Conservation (phyloP, 2,329 filamentous ascomycete species). For the Fusarium tuaranense region DNA sequence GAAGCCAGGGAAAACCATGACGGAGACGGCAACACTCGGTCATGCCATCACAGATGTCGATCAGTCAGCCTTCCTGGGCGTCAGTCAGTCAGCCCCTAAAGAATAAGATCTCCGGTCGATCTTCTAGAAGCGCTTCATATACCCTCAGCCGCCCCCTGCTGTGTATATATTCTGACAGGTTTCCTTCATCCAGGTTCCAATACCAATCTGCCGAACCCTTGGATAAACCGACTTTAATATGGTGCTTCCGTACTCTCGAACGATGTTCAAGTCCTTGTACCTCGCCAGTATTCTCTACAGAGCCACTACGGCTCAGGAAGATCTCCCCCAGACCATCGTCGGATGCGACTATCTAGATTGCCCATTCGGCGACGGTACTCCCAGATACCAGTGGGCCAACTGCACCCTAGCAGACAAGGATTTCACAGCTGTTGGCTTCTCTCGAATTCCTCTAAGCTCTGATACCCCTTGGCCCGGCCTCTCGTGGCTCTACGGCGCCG, state of each 20-base stretch:
- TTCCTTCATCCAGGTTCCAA: not conserved
- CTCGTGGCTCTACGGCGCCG: slow-evolving; percentile 18
- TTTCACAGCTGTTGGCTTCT: slow-evolving; percentile 8
- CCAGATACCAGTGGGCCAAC: not conserved
- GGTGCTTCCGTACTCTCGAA: not conserved
- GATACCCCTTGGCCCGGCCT: slow-evolving; percentile 4
- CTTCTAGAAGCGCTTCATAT: not conserved
- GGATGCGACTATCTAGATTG: slow-evolving; percentile 19
- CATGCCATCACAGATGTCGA: not conserved
- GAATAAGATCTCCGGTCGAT: not conserved
- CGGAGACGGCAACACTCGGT: not conserved
- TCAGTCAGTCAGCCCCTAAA: not conserved
- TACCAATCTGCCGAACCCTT: not conserved
- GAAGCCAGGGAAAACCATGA: not conserved
- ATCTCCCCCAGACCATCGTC: slow-evolving; percentile 2
- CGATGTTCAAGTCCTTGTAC: not conserved
- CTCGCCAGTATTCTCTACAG: not conserved
- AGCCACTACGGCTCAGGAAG: not conserved
- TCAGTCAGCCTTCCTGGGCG: not conserved
- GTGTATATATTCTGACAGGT: not conserved
- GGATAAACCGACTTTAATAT: not conserved
- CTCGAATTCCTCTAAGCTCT: slow-evolving; percentile 2
- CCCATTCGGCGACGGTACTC: not conserved
- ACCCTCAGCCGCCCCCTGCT: not conserved
- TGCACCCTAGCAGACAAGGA: slow-evolving; percentile 14